These are phyloP conservation scores for Lagerstroemia fauriei DNA, from an alignment of 441 rosid genomes.

Conservation along the genomic window DNA sequence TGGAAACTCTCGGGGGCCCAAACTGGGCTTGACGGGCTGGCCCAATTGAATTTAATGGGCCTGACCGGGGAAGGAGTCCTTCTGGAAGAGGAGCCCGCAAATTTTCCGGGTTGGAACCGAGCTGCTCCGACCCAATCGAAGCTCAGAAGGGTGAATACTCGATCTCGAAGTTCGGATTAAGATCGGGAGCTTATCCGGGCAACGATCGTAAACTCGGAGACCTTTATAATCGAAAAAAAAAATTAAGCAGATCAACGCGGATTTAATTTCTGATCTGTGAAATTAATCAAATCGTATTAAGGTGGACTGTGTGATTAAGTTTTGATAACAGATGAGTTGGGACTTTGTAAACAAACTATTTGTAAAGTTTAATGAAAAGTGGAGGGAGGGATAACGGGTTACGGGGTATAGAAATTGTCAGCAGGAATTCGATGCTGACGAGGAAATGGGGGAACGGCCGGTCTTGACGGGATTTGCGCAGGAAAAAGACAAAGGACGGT, in stretches of 20 bases:
- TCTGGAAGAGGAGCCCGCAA: not conserved
- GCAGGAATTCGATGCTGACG: slow-evolving; percentile 8
- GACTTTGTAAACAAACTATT: too few species aligned
- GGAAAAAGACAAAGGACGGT: slow-evolving; percentile 36
- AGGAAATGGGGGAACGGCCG: not conserved
- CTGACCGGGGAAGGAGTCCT: not conserved
- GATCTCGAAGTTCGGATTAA: not conserved
- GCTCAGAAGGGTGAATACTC: not conserved
- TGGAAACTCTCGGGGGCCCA: not conserved
- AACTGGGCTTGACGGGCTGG: not conserved
- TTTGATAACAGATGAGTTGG: too few species aligned
- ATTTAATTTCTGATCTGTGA: not conserved
- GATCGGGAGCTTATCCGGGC: not conserved
- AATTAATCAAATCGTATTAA: not conserved
- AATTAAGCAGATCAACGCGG: not conserved
- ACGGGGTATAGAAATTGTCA: too few species aligned
- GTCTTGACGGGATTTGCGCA: not conserved
- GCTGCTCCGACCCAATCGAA: not conserved
- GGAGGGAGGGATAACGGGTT: too few species aligned
- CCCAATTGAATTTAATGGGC: not conserved
- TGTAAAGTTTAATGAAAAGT: too few species aligned
- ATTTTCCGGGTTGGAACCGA: too few species aligned
- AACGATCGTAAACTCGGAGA: too few species aligned
- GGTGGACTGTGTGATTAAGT: not conserved
- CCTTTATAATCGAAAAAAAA: not conserved